A percentile compares a stretch with the other conserved stretches of the same genome.
Conservation (phyloP, 768 basidiomycete species). For the Saitozyma podzolica region DNA sequence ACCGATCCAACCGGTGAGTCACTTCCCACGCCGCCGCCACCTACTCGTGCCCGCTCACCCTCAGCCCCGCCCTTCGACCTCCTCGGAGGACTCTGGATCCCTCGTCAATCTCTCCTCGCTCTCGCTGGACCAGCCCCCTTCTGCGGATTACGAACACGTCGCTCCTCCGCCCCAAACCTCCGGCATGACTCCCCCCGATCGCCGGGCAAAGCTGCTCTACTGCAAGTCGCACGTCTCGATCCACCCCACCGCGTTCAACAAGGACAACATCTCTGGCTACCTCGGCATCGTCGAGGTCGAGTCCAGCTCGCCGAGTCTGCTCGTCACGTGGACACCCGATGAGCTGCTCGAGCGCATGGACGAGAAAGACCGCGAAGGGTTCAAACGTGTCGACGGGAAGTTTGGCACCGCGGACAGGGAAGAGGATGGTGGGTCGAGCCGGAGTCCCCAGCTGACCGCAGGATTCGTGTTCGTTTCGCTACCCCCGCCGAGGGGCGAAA, state of each 20-base stretch:
- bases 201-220: slow-evolving; percentile 62
- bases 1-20: too few relatives aligned
- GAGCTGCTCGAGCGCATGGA: slow-evolving; percentile 78
- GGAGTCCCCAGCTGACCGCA: slow-evolving; percentile 42
- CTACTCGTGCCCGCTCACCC: not conserved
- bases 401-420: slow-evolving; percentile 45
- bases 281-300: slow-evolving; percentile 87
- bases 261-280: slow-evolving; percentile 94
- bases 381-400: slow-evolving; percentile 73
- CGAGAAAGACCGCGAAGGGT: slow-evolving; percentile 82
- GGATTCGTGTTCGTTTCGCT: slow-evolving; percentile 83
- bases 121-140: slow-evolving; percentile 1
- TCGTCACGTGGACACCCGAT: slow-evolving; percentile 93
- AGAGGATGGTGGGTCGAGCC: slow-evolving; percentile 30
- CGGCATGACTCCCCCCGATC: not conserved
- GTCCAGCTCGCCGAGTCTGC: slow-evolving; percentile 40
- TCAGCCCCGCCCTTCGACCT: not conserved
- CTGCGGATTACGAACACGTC: slow-evolving; percentile 14
- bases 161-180: slow-evolving; percentile 14
- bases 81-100: slow-evolving; percentile 8
- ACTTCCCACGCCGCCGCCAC: too few relatives aligned
- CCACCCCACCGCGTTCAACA: slow-evolving; percentile 84
- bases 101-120: slow-evolving; percentile 11
- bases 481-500: slow-evolving; percentile 78
- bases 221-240: slow-evolving; percentile 94